Conservation (phyloP, 306 rosid species). For the Luffa aegyptiaca region DNA sequence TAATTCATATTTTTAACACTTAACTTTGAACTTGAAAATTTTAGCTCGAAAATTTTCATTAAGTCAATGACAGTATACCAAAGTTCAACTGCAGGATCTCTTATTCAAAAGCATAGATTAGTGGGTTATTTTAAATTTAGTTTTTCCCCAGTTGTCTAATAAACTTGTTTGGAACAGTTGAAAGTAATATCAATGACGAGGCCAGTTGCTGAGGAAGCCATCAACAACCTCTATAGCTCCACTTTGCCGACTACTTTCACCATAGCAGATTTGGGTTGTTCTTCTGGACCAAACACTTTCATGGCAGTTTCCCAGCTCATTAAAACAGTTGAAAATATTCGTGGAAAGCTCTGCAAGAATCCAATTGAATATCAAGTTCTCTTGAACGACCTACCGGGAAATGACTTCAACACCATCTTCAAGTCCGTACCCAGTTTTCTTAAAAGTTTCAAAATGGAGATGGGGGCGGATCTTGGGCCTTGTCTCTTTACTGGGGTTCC, state of each 20-base stretch:
- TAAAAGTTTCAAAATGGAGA: background rate
- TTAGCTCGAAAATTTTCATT: too few species aligned
- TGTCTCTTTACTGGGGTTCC: conserved; percentile 39
- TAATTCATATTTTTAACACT: too few species aligned
- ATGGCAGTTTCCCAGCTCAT: conserved; percentile 3
- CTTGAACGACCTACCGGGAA: conserved; percentile 37
- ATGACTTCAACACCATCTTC: conserved; percentile 42
- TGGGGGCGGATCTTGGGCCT: conserved; percentile 5
- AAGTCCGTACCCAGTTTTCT: conserved; percentile 24
- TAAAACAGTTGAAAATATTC: background rate
- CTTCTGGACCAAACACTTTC: conserved; percentile 13
- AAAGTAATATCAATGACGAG: conserved; percentile 2
- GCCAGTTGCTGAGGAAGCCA: conserved; percentile 9
- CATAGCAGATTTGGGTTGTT: conserved; percentile 18
- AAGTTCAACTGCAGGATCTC: too few species aligned
- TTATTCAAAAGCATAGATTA: too few species aligned
- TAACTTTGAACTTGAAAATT: too few species aligned
- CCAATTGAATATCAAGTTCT: conserved; percentile 21
- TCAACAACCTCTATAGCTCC: background rate
- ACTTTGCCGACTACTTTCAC: background rate
- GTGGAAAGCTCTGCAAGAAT: background rate
- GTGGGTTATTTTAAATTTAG: background rate
- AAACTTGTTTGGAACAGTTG: background rate
- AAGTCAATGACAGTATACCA: too few species aligned
- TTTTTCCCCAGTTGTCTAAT: background rate